Evolutionary conservation across 805 yeast genomes (phyloP), one percentile per base, ranked within the genome.

Genomic region (Yarrowia sp.): DNA sequence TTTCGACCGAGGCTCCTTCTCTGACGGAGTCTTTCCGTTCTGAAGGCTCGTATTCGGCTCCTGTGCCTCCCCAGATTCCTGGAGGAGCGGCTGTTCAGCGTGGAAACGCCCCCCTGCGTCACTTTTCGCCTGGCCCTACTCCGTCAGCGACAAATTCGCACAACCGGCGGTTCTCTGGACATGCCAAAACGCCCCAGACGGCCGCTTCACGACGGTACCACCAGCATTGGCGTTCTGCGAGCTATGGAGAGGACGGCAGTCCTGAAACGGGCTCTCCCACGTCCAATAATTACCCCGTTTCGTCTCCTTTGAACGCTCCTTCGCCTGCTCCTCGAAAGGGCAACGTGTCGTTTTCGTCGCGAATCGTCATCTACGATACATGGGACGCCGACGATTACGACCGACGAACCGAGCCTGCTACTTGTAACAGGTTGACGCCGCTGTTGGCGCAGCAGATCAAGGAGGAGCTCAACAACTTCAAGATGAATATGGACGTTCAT

Each of bases 341-440:
- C 14, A 66, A 38, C 9, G 90, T 87, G 10, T 74, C 84, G 57
- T 93, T 93, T 76, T 88, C 96, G 5, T 86, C 96, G 0, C 81
- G 91, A 69, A 90, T 95, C 65, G 83, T 90, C 8, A 82, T 95
- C 47, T 93, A 86, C 75, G 96, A 91, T 67, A 93, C 97, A 0
- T 91, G 88, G 74, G 83, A 87, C 66, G 86, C 86, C 41, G 86
- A 83, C 17, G 97, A 89, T 69, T 93, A 93, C 75, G 98, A 93
- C 75, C 85, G 99, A 71, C 91, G 87, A 68, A 97, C 98, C 0
- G 98, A 92, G 68, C 80, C 86, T 33, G 96, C 96, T 3, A 92
- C 98, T 1, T 93, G 98, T 77, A 91, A 92, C 75, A 91, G 88
- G 73, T 80, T 92, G 74, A 92, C 97, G 1, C 97, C 98, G 6